Conservation (phyloP, 805 yeast species). For the Candida nemodendra region DNA sequence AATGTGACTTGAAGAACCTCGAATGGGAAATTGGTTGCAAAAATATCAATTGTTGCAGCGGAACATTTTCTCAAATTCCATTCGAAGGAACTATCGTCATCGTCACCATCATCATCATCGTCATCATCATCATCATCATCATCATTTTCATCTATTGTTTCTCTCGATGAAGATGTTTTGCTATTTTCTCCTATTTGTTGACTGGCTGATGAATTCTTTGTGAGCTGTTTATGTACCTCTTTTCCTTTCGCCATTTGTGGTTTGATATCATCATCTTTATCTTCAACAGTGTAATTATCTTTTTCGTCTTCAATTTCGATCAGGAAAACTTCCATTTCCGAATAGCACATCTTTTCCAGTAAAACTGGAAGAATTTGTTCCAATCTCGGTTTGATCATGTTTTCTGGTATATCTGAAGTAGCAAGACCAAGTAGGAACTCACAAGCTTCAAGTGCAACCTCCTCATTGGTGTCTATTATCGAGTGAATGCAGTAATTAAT, state of each 20-base stretch:
- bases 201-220: conserved; percentile 17
- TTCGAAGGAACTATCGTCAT: conserved; percentile 62
- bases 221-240: conserved; percentile 35
- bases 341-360: conserved; percentile 79
- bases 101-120: conserved; percentile 73
- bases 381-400: conserved; percentile 57
- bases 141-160: conserved; percentile 31
- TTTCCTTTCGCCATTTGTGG: conserved; percentile 77
- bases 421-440: conserved; percentile 82
- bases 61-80: conserved; percentile 95
- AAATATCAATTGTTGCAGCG: conserved; percentile 86
- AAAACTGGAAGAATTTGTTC: conserved; percentile 71
- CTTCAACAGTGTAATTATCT: conserved; percentile 76
- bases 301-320: conserved; percentile 64
- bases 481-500: conserved; percentile 80
- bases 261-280: conserved; percentile 81
- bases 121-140: conserved; percentile 57
- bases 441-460: conserved; percentile 87
- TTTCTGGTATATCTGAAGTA: conserved; percentile 57
- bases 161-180: conserved; percentile 5
- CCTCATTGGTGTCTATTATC: conserved; percentile 62
- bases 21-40: conserved; percentile 67
- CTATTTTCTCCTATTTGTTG: conserved; percentile 11
- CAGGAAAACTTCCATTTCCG: conserved; percentile 72
- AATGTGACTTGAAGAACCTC: conserved; percentile 65